These are phyloP conservation scores for Drosera spatulata DNA, from an alignment of 179 eudicot species.

Conservation along the genomic window DNA sequence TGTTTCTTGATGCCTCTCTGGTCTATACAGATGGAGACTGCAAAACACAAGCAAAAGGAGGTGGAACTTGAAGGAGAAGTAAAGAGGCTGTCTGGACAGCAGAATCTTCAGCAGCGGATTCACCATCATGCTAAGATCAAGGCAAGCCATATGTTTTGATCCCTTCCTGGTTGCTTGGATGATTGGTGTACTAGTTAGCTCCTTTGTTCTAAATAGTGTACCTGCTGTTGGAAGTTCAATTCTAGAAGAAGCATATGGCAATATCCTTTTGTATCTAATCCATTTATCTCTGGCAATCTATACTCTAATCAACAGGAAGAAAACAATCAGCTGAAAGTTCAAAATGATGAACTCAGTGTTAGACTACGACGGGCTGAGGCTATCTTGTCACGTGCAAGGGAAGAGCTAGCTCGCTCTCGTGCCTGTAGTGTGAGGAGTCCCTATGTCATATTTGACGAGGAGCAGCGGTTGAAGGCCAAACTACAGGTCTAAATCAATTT, in stretches of 20 bases:
- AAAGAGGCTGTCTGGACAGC: constrained; percentile 77
- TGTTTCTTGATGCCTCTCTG: constrained; percentile 1
- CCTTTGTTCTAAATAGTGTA: neutral
- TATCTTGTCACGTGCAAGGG: constrained; percentile 33
- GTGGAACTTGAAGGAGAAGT: constrained; percentile 68
- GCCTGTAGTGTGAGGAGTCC: constrained; percentile 37
- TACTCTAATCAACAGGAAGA: constrained; percentile 62
- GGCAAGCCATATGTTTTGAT: constrained; percentile 23
- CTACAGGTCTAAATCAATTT: constrained; percentile 32
- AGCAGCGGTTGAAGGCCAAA: constrained; percentile 32
- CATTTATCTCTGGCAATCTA: too few species aligned
- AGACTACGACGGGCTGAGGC: constrained; percentile 51
- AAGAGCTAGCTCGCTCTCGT: constrained; percentile 47
- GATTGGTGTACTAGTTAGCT: too few species aligned
- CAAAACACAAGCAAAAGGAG: constrained; percentile 39
- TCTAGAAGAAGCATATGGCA: neutral
- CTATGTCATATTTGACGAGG: constrained; percentile 43
- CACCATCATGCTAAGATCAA: constrained; percentile 97
- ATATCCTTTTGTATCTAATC: neutral
- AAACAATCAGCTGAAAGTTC: constrained; percentile 52
- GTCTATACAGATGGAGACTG: constrained; percentile 41
- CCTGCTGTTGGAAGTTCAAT: neutral
- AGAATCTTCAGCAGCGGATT: constrained; percentile 84
- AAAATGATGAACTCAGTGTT: constrained; percentile 62
- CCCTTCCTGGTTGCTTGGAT: neutral